Evolutionary conservation across 2,329 filamentous ascomycete species (phyloP), one percentile per base, ranked within the genome.

Genomic region (Botrytis galanthina): DNA sequence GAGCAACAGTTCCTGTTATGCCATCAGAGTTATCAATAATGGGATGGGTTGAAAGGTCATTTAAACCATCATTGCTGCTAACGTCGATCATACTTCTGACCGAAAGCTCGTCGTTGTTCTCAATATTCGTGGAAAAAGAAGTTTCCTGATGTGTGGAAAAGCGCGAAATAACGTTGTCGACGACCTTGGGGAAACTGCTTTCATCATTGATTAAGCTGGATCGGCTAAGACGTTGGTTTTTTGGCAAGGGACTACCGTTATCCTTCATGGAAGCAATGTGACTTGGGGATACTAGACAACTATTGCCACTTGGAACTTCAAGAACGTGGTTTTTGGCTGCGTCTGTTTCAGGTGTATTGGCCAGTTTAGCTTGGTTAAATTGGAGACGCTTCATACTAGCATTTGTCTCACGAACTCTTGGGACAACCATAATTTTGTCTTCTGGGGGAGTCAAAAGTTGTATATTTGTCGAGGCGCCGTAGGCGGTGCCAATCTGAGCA

Each of bases 241-340:
- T 68, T 4, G 64, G 35, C 4, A 68, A 18, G n/a, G 64, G 64
- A 29, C 64, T 68, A 29, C 64, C 64, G 29, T 64, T 46, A 46
- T 44, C 42, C 29, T 64, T 42, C 18, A 46, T 29, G 18, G 39
- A 46, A 12, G 39, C 39, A 10, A 64, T 44, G 26, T 64, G 39
- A 29, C 14, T 29, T 44, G 42, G 39, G n/a, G 61, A 46, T 20
- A 9, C 42, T 4, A n/a, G 39, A 46, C 9, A n/a, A 32, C 32
- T 9, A 32, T 46, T 39, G 12, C n/a, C 42, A 9, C n/a, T 32
- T 32, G 61, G 39, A 32, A 46, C n/a, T 22, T 32, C 29, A 10
- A 64, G 61, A 64, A 7, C 6, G 9, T 22, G 42, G 1, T n/a
- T 22, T 22, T 64, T 32, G 10, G n/a, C n/a, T 18, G 42, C 18